Conservation (phyloP, 1,284 basidiomycete species). For the Pseudozyma pruni region DNA sequence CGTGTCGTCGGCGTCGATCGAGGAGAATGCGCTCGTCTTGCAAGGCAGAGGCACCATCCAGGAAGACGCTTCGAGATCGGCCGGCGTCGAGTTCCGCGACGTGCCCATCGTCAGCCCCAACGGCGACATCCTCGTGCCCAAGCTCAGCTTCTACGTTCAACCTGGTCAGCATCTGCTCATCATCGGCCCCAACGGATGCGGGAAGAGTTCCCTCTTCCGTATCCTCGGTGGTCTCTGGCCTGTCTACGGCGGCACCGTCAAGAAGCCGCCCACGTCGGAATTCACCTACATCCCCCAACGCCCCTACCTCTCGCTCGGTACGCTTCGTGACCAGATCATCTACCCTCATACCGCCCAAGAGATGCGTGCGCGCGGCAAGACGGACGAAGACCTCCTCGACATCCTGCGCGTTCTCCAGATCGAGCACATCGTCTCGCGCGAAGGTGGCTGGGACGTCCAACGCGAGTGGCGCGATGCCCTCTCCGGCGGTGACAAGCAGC, state of each 20-base stretch:
- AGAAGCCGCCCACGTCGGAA: constrained; percentile 86
- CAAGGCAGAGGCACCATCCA: constrained; percentile 79
- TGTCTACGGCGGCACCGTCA: constrained; percentile 91
- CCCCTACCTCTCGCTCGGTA: constrained; percentile 91
- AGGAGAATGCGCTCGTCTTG: constrained; percentile 83
- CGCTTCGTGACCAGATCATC: constrained; percentile 87
- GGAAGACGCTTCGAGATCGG: constrained; percentile 36
- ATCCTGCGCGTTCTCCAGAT: constrained; percentile 86
- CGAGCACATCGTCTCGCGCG: constrained; percentile 88
- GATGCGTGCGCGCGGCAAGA: constrained; percentile 61
- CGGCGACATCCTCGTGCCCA: constrained; percentile 84
- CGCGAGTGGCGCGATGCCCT: constrained; percentile 93
- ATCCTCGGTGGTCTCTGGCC: constrained; percentile 98
- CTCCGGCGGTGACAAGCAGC: constrained; percentile 78
- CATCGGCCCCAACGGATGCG: constrained; percentile 76
- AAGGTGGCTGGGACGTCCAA: constrained; percentile 90
- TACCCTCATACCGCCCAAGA: constrained; percentile 79
- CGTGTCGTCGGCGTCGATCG: constrained; percentile 76
- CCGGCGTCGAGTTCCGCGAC: constrained; percentile 86
- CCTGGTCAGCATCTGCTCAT: constrained; percentile 77
- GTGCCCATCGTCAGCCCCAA: constrained; percentile 97
- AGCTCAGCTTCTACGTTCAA: constrained; percentile 86
- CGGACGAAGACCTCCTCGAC: constrained; percentile 78
- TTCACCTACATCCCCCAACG: constrained; percentile 97
- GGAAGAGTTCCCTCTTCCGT: constrained; percentile 77